These are phyloP conservation scores for Ogataea neopini DNA, from an alignment of 805 yeast genomes.

Conservation along the genomic window DNA sequence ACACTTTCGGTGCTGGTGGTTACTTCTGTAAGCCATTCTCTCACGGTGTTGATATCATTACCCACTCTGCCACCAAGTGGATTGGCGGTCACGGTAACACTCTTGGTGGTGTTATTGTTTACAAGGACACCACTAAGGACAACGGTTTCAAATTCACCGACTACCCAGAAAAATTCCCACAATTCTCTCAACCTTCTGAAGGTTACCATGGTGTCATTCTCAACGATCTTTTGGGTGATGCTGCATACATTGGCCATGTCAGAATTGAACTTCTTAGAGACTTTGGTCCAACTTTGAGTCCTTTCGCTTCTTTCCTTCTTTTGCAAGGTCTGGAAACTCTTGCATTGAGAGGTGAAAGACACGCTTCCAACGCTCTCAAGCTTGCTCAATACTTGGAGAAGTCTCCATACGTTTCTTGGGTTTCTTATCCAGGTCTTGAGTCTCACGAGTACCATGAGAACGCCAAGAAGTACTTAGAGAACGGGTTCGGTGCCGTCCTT, in stretches of 20 bases:
- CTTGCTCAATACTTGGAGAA: constrained; percentile 76
- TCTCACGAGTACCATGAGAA: constrained; percentile 75
- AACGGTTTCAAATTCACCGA: constrained; percentile 92
- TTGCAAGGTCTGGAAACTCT: constrained; percentile 93
- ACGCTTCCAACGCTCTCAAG: constrained; percentile 75
- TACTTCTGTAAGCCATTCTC: constrained; percentile 80
- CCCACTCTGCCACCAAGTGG: constrained; percentile 97
- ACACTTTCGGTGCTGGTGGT: constrained; percentile 98
- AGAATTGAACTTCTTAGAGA: constrained; percentile 89
- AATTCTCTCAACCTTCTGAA: constrained; percentile 85
- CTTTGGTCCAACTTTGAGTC: constrained; percentile 85
- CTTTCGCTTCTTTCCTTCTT: constrained; percentile 83
- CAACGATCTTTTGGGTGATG: constrained; percentile 77
- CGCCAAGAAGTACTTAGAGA: constrained; percentile 77
- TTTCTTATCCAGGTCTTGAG: constrained; percentile 87
- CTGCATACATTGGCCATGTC: constrained; percentile 76
- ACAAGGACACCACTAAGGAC: constrained; percentile 51
- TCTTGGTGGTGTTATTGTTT: constrained; percentile 83
- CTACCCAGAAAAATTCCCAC: constrained; percentile 87
- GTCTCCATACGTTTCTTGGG: constrained; percentile 76
- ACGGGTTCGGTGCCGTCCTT: constrained; percentile 85
- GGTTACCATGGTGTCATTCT: constrained; percentile 90
- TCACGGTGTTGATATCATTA: constrained; percentile 88
- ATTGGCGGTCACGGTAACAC: constrained; percentile 97
- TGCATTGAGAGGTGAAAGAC: constrained; percentile 92